Conservation (phyloP, 306 rosid species). For the Cucumis sativus region DNA sequence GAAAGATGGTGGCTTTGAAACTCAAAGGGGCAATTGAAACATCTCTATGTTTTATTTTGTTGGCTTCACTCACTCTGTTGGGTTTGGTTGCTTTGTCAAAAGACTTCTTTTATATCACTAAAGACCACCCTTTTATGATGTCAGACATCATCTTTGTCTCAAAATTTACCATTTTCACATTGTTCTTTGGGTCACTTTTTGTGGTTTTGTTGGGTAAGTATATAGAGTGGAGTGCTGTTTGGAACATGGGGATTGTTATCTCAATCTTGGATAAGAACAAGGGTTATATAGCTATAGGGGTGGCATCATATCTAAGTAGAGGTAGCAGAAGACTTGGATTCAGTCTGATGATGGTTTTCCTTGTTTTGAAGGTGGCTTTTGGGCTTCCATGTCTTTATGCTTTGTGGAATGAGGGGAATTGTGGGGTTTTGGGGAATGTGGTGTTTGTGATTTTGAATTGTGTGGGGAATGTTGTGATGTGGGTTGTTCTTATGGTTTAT, state of each 20-base stretch:
- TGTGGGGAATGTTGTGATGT: constrained; percentile 40
- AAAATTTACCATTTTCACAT: neutral
- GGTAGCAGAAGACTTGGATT: constrained; percentile 30
- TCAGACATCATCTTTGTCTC: neutral
- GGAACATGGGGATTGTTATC: constrained; percentile 48
- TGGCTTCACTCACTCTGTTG: constrained; percentile 15
- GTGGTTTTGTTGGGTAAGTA: constrained; percentile 19
- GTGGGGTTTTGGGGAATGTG: constrained; percentile 21
- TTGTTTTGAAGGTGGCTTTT: constrained; percentile 25
- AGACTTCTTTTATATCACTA: constrained; percentile 1
- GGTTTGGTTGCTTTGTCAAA: constrained; percentile 13
- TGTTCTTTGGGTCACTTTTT: neutral
- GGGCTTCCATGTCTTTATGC: constrained; percentile 28
- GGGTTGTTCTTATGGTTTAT: constrained; percentile 41
- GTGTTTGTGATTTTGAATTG: constrained; percentile 22
- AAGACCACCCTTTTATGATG: neutral
- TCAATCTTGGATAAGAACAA: constrained; percentile 34
- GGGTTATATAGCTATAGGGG: constrained; percentile 29
- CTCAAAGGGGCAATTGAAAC: constrained; percentile 26
- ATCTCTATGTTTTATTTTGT: constrained; percentile 16
- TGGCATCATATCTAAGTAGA: constrained; percentile 26
- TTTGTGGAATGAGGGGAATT: constrained; percentile 23
- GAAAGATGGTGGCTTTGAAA: constrained; percentile 3
- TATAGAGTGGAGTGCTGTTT: constrained; percentile 40
- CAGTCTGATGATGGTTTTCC: constrained; percentile 39